Base-by-base conservation (phyloP, 805 yeast genomes). In the Schwanniomyces pseudopolymorphus region DNA sequence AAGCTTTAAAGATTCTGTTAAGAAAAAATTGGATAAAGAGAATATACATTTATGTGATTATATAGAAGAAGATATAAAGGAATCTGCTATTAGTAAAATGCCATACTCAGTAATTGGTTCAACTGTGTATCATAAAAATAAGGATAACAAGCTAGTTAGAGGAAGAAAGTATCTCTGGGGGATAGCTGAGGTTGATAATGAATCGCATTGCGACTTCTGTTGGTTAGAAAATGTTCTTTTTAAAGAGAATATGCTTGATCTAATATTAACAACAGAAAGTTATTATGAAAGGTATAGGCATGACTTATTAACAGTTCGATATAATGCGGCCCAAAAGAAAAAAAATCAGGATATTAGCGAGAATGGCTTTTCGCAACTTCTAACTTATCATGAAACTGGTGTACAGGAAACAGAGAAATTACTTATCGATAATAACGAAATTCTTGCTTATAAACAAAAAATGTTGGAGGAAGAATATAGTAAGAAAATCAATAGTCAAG, bases 81-180 rank as follows among this genome's bases (percentile, higher is more conserved):
- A 60, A 10, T 55, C 63, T 13, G 64, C 72, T 42, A 59, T 73
- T 36, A 47, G 63, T 5, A 70, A 74, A 33, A 77, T 80, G 55
- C 97, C 97, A 0, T 89, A 77, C 61, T 74, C 89, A 2, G 70
- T 89, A 2, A 80, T 91, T 49, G 85, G 90, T 17, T 80, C 95
- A 2, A 83, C 76, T 51, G 74, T 75, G 9, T 33, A 42, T 11
- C 47, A 54, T 48, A 41, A 36, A n/a, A 55, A 56, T 19, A 38
- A 52, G 1, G 57, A 55, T 7, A 61, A 83, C 8, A 66, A 74
- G 26, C 50, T 66, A 3, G 87, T 87, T 24, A 75, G 86, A 51
- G 96, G 94, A 14, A 77, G 96, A 58, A 76, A 77, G 58, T 91
- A 89, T 68, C 75, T 72, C 14, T 91, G 97, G 97, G 97, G 97